These are phyloP conservation scores for Hypomontagnella submonticulosa DNA, from an alignment of 495 filamentous ascomycete genomes.

Conservation along the genomic window DNA sequence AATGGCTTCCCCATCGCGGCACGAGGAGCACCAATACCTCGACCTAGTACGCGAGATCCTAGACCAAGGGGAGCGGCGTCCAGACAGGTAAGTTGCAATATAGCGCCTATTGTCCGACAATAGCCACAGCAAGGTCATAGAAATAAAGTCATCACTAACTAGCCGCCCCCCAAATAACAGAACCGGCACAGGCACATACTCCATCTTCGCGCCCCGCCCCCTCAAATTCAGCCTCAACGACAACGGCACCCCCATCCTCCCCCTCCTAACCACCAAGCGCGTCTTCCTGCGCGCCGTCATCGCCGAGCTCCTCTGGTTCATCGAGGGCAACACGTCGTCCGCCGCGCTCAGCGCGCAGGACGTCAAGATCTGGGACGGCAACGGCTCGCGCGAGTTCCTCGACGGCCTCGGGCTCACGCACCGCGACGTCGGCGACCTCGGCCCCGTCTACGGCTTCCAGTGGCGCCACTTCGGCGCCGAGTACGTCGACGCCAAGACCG, in stretches of 20 bases:
- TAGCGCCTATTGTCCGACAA: neutral
- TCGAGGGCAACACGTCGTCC: conserved; percentile 83
- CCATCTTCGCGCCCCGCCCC: conserved; percentile 85
- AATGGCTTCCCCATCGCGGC: conserved; percentile 45
- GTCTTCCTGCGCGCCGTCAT: conserved; percentile 93
- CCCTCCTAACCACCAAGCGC: conserved; percentile 95
- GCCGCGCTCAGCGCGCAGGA: conserved; percentile 75
- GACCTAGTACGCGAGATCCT: conserved; percentile 81
- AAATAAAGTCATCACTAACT: neutral
- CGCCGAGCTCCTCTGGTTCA: conserved; percentile 96
- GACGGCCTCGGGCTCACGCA: conserved; percentile 82
- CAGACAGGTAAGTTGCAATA: conserved; percentile 68
- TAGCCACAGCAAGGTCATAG: neutral
- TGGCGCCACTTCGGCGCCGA: conserved; percentile 98
- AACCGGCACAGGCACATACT: conserved; percentile 91
- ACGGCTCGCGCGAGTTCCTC: conserved; percentile 88
- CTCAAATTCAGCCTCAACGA: conserved; percentile 86
- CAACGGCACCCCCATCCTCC: conserved; percentile 71
- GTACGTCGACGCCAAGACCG: conserved; percentile 79
- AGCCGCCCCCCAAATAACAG: conserved; percentile 49
- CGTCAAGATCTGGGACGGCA: conserved; percentile 98
- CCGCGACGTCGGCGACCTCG: conserved; percentile 87
- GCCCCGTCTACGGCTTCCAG: conserved; percentile 98
- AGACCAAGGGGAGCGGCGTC: conserved; percentile 77
- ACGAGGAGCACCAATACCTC: conserved; percentile 83